Base-by-base conservation (phyloP, 495 filamentous ascomycete genomes). In the Pseudevernia furfuracea region DNA sequence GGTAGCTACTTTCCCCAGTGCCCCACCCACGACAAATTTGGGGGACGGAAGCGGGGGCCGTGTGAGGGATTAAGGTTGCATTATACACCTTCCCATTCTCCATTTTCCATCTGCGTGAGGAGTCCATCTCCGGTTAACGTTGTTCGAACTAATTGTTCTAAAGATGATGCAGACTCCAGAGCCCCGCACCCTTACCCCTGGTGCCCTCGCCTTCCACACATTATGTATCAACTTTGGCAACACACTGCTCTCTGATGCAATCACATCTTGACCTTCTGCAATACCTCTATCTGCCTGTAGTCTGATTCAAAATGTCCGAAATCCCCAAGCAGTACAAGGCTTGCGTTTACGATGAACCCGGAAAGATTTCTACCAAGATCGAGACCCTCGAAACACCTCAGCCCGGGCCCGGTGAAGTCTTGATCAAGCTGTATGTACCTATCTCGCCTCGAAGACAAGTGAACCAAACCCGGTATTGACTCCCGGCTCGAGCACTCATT, bases 301-400 rank as follows among this genome's bases (percentile, higher is more conserved):
- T 25, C 4, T 2, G 12, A 44, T n/a, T 4, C 57, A 41, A 21
- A 57, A 76, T 76, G 74, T 70, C 68, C 25, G 72, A 79, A 12
- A 79, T 88, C 36, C 86, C 86, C 10, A 79, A 79, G 69, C 86
- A 79, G 61, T 82, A 89, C 71, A 89, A 87, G 74, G 88, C 87
- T 43, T 74, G 75, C 48, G 76, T 89, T 63, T 91, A 87, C 71
- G 85, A 89, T 74, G 80, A 85, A 68, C 87, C 87, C 3, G 88
- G 88, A 46, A 82, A 76, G 7, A 79, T 89, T 60, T 87, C 85
- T 15, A 89, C 87, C 23, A 84, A 86, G 68, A 71, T 90, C 44
- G 82, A 81, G 39, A 82, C 85, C 60, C 69, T 88, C 12, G 83
- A 86, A 48, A 87, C 84, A 23, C 88, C 87, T 0, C 82, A 87